Conservation (phyloP, 495 filamentous ascomycete species). For the Xylaria flabelliformis region DNA sequence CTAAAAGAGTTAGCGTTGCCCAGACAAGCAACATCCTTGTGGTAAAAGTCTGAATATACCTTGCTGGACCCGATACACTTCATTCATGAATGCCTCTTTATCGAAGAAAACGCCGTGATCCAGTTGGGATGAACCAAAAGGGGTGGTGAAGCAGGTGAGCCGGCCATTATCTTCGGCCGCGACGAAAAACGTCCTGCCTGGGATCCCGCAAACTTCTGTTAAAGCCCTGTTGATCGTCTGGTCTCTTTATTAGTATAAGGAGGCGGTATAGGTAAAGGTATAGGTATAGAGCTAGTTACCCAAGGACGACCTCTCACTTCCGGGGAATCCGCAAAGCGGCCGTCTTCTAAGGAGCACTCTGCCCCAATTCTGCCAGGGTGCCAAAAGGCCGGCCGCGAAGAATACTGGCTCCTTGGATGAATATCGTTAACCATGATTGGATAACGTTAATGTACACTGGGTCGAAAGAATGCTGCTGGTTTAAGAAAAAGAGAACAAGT, state of each 20-base stretch:
- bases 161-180: conserved; percentile 19
- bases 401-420: conserved; percentile 33
- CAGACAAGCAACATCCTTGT: background rate
- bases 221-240: conserved; percentile 19
- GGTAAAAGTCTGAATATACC: background rate
- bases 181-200: conserved; percentile 21
- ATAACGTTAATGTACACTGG: background rate
- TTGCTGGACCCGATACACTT: conserved; percentile 5
- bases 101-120: conserved; percentile 23
- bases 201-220: conserved; percentile 23
- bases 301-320: conserved; percentile 7
- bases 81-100: background rate
- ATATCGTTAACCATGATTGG: conserved; percentile 37
- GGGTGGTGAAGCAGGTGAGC: conserved; percentile 15
- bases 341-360: conserved; percentile 33
- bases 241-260: background rate
- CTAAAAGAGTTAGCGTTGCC: conserved; percentile 3
- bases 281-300: conserved; percentile 6
- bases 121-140: conserved; percentile 11
- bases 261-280: background rate
- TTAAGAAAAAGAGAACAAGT: background rate
- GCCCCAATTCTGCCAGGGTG: conserved; percentile 29
- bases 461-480: background rate
- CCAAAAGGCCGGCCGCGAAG: conserved; percentile 31
- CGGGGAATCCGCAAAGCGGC: conserved; percentile 27